Evolutionary conservation across 1,139 yeast genomes (phyloP).

Genomic region (Candida gigantensis): DNA sequence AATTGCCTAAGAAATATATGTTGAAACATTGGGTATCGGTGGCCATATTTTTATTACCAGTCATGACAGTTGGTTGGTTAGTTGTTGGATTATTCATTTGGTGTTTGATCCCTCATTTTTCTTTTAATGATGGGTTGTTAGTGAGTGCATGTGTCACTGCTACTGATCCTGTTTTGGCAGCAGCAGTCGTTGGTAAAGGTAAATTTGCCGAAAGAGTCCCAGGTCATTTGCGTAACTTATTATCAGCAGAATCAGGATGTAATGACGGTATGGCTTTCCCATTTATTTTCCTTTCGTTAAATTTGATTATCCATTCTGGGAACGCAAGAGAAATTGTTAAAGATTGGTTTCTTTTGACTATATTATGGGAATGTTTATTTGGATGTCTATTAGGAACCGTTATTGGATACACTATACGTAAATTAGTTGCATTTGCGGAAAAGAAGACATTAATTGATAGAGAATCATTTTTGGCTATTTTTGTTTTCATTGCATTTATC

Average conservation of each 20-base stretch:
- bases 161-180: constrained; percentile 96
- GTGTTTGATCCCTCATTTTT: constrained; percentile 79
- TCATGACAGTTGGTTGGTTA: constrained; percentile 94
- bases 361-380: constrained; percentile 83
- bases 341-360: constrained; percentile 81
- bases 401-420: constrained; percentile 77
- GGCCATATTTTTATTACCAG: constrained; percentile 75
- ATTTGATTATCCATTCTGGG: constrained; percentile 67
- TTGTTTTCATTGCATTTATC: constrained; percentile 78
- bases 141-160: constrained; percentile 96
- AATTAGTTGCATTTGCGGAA: constrained; percentile 79
- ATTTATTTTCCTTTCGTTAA: constrained; percentile 75
- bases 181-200: constrained; percentile 97
- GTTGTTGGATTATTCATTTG: constrained; percentile 84
- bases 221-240: constrained; percentile 86
- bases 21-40: constrained; percentile 88
- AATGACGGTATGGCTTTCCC: constrained; percentile 99
- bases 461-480: constrained; percentile 90
- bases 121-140: constrained; percentile 73
- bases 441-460: constrained; percentile 75
- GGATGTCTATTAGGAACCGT: constrained; percentile 78
- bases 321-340: constrained; percentile 69
- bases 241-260: constrained; percentile 95
- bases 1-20: constrained; percentile 92
- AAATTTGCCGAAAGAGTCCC: constrained; percentile 97